These are phyloP conservation scores for Dentipellis sp. DNA, from an alignment of 768 basidiomycete genomes.

Conservation along the genomic window DNA sequence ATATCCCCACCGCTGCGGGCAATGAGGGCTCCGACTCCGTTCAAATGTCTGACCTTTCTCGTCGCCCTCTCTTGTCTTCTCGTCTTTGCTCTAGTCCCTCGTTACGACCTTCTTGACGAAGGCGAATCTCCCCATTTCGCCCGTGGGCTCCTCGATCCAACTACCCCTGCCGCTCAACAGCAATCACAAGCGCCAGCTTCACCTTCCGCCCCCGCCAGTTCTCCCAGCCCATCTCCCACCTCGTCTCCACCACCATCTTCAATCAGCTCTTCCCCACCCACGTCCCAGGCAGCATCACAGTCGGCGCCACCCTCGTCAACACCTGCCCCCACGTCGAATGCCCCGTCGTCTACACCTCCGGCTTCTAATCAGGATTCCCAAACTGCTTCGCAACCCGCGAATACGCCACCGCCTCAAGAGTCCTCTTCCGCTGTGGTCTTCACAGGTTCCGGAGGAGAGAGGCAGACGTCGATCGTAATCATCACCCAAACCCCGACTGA, in stretches of 20 bases:
- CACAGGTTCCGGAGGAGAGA: conserved; percentile 24
- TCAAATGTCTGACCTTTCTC: conserved; percentile 20
- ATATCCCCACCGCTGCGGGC: neutral
- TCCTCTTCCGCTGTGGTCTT: conserved; percentile 12
- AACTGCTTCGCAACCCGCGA: neutral
- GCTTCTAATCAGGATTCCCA: neutral
- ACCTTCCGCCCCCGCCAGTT: neutral
- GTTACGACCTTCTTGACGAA: conserved; percentile 12
- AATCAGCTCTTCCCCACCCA: neutral
- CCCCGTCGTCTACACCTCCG: neutral
- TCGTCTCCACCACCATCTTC: conserved; percentile 1
- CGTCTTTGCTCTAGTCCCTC: conserved; percentile 19
- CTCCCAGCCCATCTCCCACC: conserved; percentile 8
- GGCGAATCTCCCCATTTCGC: conserved; percentile 12
- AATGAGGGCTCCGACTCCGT: conserved; percentile 18
- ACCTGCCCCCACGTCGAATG: neutral
- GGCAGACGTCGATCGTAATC: conserved; percentile 18
- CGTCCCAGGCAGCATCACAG: too few relatives aligned
- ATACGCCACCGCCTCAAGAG: neutral
- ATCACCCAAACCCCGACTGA: neutral
- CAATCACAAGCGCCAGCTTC: neutral
- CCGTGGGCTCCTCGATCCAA: conserved; percentile 3
- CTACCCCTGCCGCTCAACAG: neutral
- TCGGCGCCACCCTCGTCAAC: conserved; percentile 8
- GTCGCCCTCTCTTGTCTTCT: conserved; percentile 19